These are phyloP conservation scores for Buxus sempervirens DNA, from an alignment of 164 flowering plant species.

Conservation along the genomic window DNA sequence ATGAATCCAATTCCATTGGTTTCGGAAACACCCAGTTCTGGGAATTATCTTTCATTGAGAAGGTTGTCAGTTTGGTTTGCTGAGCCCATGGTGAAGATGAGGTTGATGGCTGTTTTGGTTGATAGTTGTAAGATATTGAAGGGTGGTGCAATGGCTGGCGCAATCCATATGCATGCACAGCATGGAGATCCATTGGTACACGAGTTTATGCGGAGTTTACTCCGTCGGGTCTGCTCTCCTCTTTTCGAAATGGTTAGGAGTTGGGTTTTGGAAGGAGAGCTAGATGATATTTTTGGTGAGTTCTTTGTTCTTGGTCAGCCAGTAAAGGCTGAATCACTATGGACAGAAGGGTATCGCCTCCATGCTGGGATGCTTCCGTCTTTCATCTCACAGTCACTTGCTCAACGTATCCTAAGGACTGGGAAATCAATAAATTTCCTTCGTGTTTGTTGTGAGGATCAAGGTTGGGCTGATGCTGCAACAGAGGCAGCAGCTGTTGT, in stretches of 20 bases:
- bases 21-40: constrained; percentile 51
- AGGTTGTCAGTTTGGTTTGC: constrained; percentile 94
- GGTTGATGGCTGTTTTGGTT: constrained; percentile 91
- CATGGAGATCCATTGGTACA: constrained; percentile 94
- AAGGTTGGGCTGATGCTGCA: constrained; percentile 93
- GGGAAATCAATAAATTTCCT: constrained; percentile 98
- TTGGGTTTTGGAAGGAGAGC: constrained; percentile 98
- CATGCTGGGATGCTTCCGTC: constrained; percentile 89
- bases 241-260: constrained; percentile 99
- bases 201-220: constrained; percentile 83
- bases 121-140: constrained; percentile 79
- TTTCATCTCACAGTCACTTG: constrained; percentile 80
- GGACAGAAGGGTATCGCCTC: constrained; percentile 90
- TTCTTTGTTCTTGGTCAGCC: constrained; percentile 86
- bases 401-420: constrained; percentile 83
- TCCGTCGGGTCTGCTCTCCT: constrained; percentile 87
- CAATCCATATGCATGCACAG: constrained; percentile 89
- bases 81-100: constrained; percentile 95
- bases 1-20: constrained; percentile 86
- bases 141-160: constrained; percentile 99
- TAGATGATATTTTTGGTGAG: constrained; percentile 88
- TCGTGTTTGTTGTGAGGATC: constrained; percentile 95
- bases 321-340: constrained; percentile 93
- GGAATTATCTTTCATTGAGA: constrained; percentile 82
- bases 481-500: constrained; percentile 85